Conservation (phyloP, 176 grass and related monocot species). For the Guadua angustifolia region DNA sequence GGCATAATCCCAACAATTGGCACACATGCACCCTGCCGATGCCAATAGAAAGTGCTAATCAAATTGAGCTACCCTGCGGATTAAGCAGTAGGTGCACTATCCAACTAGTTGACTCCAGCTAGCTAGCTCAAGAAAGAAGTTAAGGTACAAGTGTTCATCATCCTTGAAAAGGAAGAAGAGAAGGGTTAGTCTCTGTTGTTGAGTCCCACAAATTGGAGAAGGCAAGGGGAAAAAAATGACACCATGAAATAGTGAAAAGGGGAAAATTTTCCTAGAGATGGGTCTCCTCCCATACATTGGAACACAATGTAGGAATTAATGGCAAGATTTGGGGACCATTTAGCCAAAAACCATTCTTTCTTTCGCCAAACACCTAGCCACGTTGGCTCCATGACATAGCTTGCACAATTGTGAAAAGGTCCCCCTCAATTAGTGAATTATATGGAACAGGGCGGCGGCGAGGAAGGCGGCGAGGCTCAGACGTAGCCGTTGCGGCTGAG, state of each 20-base stretch:
- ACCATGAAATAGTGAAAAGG: background rate
- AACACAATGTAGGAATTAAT: slow-evolving; percentile 40
- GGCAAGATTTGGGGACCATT: slow-evolving; percentile 38
- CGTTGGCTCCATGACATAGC: slow-evolving; percentile 20
- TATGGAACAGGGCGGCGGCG: background rate
- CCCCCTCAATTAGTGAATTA: slow-evolving; percentile 30
- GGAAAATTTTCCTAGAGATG: background rate
- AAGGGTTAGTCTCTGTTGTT: slow-evolving; percentile 24
- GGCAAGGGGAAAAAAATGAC: background rate
- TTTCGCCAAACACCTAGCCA: slow-evolving; percentile 10
- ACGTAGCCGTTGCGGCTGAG: slow-evolving; percentile 60
- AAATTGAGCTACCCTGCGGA: background rate
- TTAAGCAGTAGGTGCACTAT: background rate
- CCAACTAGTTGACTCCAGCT: slow-evolving; percentile 11
- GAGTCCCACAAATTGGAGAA: slow-evolving; percentile 9
- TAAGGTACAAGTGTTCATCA: background rate
- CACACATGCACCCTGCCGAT: background rate
- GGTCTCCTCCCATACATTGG: slow-evolving; percentile 46
- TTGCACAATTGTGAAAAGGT: slow-evolving; percentile 26
- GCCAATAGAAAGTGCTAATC: background rate
- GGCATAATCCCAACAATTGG: slow-evolving; percentile 18
- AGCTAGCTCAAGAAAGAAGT: slow-evolving; percentile 15
- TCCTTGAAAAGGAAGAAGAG: background rate
- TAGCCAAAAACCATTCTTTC: slow-evolving; percentile 38
- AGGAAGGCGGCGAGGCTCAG: slow-evolving; percentile 18